Base-by-base conservation (phyloP, 441 rosid species). In the Brassica hybrid region DNA sequence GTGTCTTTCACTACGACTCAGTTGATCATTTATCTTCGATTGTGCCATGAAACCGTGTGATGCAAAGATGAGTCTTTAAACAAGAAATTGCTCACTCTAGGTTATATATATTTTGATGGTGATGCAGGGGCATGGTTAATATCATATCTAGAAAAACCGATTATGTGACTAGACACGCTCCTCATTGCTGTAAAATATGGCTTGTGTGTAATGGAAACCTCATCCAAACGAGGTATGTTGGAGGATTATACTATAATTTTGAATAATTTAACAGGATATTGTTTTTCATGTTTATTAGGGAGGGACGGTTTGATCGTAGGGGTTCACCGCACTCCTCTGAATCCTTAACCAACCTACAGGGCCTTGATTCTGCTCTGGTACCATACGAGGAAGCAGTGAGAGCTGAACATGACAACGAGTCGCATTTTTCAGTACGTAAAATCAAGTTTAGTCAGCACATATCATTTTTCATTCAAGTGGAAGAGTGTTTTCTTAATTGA, bases 151-250 rank as follows among this genome's bases (percentile, higher is more conserved):
- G 63, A 66, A 90, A 85, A 76, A 88, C 93, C 65, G 71, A 76
- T 67, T 81, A 79, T 56, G 83, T 88, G 48, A 75, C 70, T 57
- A 75, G 38, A 4, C 76, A 80, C 16, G 86, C 84, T 0, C 91
- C 90, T 34, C 71, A 16, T 36, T 80, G 73, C 78, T 90, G 95
- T 73, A 82, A 83, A 66, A 76, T 86, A 66, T 87, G 88, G 86
- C 87, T 89, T 71, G 76, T 90, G 27, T 87, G 93, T 78, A 80
- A 79, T 16, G 88, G 87, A 19, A 79, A 82, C 27, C 85, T 84
- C 70, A 73, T 90, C 79, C 76, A 59, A 54, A 73, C 76, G 73
- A 83, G 91, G 94, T 88, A 69, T 43, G 80, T 65, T 79, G 43
- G 18, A 67, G 71, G 57, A 60, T 72, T 67, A 27, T 66, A 65